phyloP scores from a whole-genome alignment of 306 rosid species.

The Geum urbanum region DNA sequence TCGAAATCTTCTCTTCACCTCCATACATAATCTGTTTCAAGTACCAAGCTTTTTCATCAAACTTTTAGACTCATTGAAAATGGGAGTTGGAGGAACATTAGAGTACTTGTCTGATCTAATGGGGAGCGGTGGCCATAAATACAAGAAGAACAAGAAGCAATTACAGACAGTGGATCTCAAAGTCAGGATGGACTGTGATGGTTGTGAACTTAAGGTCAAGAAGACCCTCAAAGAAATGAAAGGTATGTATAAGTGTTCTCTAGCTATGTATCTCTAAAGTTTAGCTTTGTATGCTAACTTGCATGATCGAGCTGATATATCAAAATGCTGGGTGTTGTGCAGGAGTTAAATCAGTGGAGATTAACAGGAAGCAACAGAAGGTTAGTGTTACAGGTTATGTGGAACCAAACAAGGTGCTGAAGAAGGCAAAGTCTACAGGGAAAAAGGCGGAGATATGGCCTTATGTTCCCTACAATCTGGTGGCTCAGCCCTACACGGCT shows the following conservation, averaged over 20 bases:
- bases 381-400: constrained; percentile 81
- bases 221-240: constrained; percentile 72
- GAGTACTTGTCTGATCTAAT: constrained; percentile 83
- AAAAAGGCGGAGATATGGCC: constrained; percentile 96
- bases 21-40: not conserved
- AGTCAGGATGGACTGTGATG: constrained; percentile 98
- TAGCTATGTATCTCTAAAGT: not conserved
- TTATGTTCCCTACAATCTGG: constrained; percentile 78
- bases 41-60: not conserved
- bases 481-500: constrained; percentile 80
- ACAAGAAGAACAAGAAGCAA: constrained; percentile 68
- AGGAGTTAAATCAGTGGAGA: constrained; percentile 93
- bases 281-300: not conserved
- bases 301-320: not conserved
- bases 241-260: constrained; percentile 36
- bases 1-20: constrained; percentile 13
- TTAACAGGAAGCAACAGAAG: constrained; percentile 92
- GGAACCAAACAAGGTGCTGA: constrained; percentile 83
- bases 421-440: constrained; percentile 91
- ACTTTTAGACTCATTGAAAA: constrained; percentile 28
- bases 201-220: constrained; percentile 96
- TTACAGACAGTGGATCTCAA: constrained; percentile 80
- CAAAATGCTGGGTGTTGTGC: constrained; percentile 14
- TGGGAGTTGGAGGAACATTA: constrained; percentile 89
- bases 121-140: constrained; percentile 47